Base-by-base conservation (phyloP, 176 grass and related monocot genomes). In the Raddia guianensis region DNA sequence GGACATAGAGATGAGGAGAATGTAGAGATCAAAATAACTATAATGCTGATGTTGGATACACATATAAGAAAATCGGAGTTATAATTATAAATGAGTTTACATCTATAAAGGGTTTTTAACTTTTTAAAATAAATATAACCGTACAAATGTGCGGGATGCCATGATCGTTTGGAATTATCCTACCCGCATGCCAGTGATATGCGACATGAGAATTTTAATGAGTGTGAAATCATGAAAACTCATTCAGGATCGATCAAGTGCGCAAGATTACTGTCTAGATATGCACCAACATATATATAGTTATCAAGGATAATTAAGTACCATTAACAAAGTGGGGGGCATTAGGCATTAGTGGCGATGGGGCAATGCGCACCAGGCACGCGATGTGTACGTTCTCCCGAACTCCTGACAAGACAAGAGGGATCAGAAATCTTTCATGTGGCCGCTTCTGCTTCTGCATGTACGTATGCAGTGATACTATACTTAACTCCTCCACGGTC, bases 391-490 rank as follows among this genome's bases (percentile, higher is more conserved):
- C 63, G 55, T 70, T 75, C 63, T 73, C 53, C 32, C 33, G 14
- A 82, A 60, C 43, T 35, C 50, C 77, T 90, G 83, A 82, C 13
- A 81, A 32, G 63, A 83, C 56, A 60, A 35, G 54, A 59, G 73
- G 49, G 82, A 50, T 16, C 18, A 85, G 57, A 75, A 61, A 70
- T 68, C 70, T 74, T 83, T 83, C 66, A 58, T 65, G 11, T 32
- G 53, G 50, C 32, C 64, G 66, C 80, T 66, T 84, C 79, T 94
- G 65, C 66, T 79, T 33, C 66, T 88, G 86, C 78, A 43, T 8
- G 7, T 49, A n/a, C n/a, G 37, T 60, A 48, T 61, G 37, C 37
- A 40, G 37, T 40, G 2, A 40, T 40, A 40, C 27, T 40, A 40
- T 40, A 40, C 37, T 40, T 40, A 40, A 58, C 43, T 46, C 42